phyloP scores from a whole-genome alignment of 2,329 filamentous ascomycete genomes.

The Xylariaceae sp. region DNA sequence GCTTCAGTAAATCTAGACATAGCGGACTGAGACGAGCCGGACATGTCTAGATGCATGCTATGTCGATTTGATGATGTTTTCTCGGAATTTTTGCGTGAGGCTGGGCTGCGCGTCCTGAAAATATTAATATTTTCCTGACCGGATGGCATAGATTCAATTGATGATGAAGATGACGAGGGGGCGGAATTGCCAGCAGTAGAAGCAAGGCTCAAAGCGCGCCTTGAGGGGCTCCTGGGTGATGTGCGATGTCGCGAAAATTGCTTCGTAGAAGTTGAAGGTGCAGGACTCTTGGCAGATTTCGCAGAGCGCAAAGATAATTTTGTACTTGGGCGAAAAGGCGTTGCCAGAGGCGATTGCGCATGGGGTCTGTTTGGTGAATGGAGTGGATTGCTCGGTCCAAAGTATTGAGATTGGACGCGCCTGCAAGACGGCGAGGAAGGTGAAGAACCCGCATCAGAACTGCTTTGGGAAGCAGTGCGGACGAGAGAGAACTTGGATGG shows the following conservation, averaged over 20 bases:
- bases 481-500: conserved; percentile 81
- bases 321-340: conserved; percentile 67
- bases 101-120: conserved; percentile 41
- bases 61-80: conserved; percentile 52
- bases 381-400: conserved; percentile 51
- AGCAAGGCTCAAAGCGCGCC: conserved; percentile 73
- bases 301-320: conserved; percentile 68
- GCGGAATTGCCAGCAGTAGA: conserved; percentile 72
- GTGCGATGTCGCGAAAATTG: conserved; percentile 64
- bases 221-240: conserved; percentile 75
- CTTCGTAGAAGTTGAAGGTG: conserved; percentile 52
- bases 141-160: conserved; percentile 45
- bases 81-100: conserved; percentile 49
- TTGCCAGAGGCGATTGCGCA: conserved; percentile 56
- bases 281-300: conserved; percentile 55
- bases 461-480: conserved; percentile 50
- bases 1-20: conserved; percentile 56
- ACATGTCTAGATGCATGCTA: conserved; percentile 60
- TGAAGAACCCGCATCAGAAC: conserved; percentile 52
- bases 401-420: conserved; percentile 48
- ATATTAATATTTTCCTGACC: conserved; percentile 49
- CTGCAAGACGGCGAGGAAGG: conserved; percentile 49
- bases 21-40: conserved; percentile 54
- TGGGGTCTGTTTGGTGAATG: conserved; percentile 37
- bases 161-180: conserved; percentile 46